Base-by-base conservation (phyloP, 305 asterid genomes). In the Fraxinus xanthoxyloides region DNA sequence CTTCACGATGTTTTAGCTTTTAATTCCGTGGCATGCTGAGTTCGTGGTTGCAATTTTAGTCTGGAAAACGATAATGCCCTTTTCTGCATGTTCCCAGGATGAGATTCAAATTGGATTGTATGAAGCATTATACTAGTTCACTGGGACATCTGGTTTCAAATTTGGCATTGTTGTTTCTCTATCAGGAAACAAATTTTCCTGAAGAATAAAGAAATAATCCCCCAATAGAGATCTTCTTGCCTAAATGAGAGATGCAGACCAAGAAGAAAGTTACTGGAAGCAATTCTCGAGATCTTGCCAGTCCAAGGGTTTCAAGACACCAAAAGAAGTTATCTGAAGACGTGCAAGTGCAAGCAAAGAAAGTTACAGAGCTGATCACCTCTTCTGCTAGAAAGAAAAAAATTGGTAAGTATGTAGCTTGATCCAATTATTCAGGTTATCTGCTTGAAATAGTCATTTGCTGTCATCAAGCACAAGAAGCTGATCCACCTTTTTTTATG, bases 341-440 rank as follows among this genome's bases (percentile, higher is more conserved):
- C 82, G 88, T 81, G 84, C 92, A 89, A 70, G 87, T 88, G 63
- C 93, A 91, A 86, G 87, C 92, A 61, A 94, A 92, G 85, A 91
- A 90, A 84, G 97, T 88, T 70, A 48, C 94, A 3, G 98, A 93
- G 84, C 84, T 94, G 43, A 94, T 96, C 77, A 87, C 98, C 15
- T 94, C 99, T 77, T 94, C 99, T 77, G 92, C 87, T 48, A 90
- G 98, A 89, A 96, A 96, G 93, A 93, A 91, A 84, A 93, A 91
- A 90, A 84, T 87, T 82, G 94, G 99, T 96, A 78, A 80, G 91
- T 83, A 34, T 80, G 56, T 77, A 59, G 48, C 51, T 72, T 72
- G 73, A 79, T 24, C 70, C 54, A 17, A 35, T 75, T 32, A 28
- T 31, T 31, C 77, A 36, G 70, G 61, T 28, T 23, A 13, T 36